Evolutionary conservation across 805 yeast genomes (phyloP).

Genomic region (Metschnikowia gruessii): DNA sequence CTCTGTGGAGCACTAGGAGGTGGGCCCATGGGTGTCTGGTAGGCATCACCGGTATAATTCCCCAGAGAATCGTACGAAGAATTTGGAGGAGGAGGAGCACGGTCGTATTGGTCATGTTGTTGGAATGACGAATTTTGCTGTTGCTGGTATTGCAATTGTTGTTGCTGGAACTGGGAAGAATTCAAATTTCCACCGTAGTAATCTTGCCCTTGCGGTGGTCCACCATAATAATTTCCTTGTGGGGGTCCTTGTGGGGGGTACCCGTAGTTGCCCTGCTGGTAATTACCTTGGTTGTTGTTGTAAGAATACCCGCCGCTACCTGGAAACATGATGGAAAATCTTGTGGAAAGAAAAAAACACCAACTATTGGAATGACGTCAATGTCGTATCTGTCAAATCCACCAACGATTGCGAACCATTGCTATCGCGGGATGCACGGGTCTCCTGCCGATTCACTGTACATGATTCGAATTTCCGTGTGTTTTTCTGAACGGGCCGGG

Average conservation of each 20-base stretch:
- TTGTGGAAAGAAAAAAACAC: too few species aligned
- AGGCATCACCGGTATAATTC: slow-evolving; percentile 12
- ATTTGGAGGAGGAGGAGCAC: slow-evolving; percentile 20
- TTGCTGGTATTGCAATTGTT: slow-evolving; percentile 18
- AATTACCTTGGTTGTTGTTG: slow-evolving; percentile 10
- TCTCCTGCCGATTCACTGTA: background rate
- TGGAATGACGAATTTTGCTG: slow-evolving; percentile 13
- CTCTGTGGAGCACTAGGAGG: slow-evolving; percentile 36
- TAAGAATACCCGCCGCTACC: slow-evolving; percentile 24
- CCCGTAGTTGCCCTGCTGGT: slow-evolving; percentile 8
- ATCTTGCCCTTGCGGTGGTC: slow-evolving; percentile 21
- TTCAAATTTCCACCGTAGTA: slow-evolving; percentile 19
- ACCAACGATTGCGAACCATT: background rate
- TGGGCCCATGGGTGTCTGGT: slow-evolving; percentile 5
- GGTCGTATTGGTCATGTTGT: slow-evolving; percentile 11
- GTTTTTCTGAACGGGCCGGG: too few species aligned
- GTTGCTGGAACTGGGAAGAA: slow-evolving; percentile 20
- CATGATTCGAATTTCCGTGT: too few species aligned
- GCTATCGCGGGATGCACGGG: slow-evolving; percentile 1
- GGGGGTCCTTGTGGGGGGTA: slow-evolving; percentile 11
- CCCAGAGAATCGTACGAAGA: slow-evolving; percentile 18
- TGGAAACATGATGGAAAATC: slow-evolving; percentile 22
- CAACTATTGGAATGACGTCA: too few species aligned
- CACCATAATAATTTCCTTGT: slow-evolving; percentile 18
- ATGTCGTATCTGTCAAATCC: too few species aligned